These are phyloP conservation scores for Oxyria digyna DNA, from an alignment of 148 eudicot genomes.

Conservation along the genomic window DNA sequence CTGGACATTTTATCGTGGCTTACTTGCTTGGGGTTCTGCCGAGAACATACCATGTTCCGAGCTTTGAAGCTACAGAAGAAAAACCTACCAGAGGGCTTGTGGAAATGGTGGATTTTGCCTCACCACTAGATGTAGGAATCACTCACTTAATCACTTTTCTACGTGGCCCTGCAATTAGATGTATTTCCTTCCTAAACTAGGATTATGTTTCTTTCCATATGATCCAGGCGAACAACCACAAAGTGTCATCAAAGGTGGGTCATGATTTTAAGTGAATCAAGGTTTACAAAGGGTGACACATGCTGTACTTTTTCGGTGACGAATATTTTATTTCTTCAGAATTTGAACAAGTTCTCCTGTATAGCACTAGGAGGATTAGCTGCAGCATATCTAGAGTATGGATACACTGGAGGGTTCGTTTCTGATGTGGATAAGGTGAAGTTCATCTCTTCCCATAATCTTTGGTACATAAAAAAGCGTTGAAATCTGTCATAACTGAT, in stretches of 20 bases:
- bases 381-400: conserved; percentile 77
- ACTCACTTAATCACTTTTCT: neutral
- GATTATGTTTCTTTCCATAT: neutral
- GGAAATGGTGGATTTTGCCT: conserved; percentile 34
- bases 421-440: conserved; percentile 32
- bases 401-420: conserved; percentile 27
- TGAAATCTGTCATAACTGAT: neutral
- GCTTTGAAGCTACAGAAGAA: conserved; percentile 66
- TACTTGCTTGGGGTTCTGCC: conserved; percentile 87
- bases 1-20: conserved; percentile 90
- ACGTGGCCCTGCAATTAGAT: neutral
- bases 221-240: neutral
- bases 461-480: neutral
- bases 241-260: neutral
- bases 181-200: neutral
- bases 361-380: conserved; percentile 94
- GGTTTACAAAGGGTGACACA: neutral
- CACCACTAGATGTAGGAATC: conserved; percentile 5
- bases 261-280: neutral
- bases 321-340: conserved; percentile 20
- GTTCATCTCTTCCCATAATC: neutral
- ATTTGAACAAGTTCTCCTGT: conserved; percentile 85
- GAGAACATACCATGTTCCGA: conserved; percentile 65
- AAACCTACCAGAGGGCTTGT: conserved; percentile 17
- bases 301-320: neutral